Base-by-base conservation (phyloP, 148 eudicot genomes). In the Rhododendron henanense region DNA sequence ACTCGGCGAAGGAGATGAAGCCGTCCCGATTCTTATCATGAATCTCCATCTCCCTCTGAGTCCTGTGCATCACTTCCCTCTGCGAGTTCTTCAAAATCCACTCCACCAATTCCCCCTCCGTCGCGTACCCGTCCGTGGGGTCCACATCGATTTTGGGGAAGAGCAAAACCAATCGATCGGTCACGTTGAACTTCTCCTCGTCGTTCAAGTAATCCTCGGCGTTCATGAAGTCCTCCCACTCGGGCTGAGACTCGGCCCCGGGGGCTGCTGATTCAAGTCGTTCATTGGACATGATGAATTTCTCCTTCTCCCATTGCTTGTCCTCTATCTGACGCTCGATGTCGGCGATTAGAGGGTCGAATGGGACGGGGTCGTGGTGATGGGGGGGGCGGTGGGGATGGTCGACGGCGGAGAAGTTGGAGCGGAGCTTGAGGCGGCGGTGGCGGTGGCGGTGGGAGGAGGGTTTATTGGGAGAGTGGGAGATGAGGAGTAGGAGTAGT, bases 1-100 rank as follows among this genome's bases (percentile, higher is more conserved):
- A 97, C 88, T 97, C 99, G 0, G 86, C 59, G 51, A 89, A 93
- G 0, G 99, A 91, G 39, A 97, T 91, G 48, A 91, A 90, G 6
- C 98, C 98, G 84, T 97, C 99, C n/a, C 86, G 91, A 78, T 97
- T 93, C 92, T 92, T 97, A 84, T 97, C 99, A 88, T 97, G 99
- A 45, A 95, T 63, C 77, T 94, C 98, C 96, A 97, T 89, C 79
- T 97, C 99, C 87, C 98, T 90, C 65, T 89, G 85, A 35, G 93
- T 89, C 85, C 98, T 87, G 78, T 97, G 98, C 89, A 93, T 23
- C 13, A 93, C 94, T 85, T 94, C 98, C 63, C 47, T 93, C 90
- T 83, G 47, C 1, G 95, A 85, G 88, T 92, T 93, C 87, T 83
- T 84, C 82, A 90, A 31, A 84, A 90, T 92, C 99, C 99, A 95